Evolutionary conservation across 2,329 filamentous ascomycete genomes (phyloP), one percentile per base, ranked within the genome.

Genomic region (Hypomyces perniciosus): DNA sequence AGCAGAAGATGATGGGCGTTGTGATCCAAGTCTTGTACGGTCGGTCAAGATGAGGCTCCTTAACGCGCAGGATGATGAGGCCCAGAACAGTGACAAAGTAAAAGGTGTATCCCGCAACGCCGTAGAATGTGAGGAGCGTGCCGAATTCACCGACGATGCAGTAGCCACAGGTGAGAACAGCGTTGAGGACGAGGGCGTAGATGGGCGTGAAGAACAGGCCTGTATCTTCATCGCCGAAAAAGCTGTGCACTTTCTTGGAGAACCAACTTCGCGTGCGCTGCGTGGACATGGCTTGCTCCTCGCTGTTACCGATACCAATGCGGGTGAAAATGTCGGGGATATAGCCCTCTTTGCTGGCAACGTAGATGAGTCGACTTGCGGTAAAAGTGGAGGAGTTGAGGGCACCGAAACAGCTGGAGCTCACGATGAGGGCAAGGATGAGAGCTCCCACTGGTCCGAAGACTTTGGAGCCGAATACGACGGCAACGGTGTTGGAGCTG

Each of bases 1-100:
- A 99, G 78, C 93, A 99, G 67, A 99, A 99, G 51, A 96, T 92
- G 57, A 99, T 92, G 8, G 93, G 93, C 2, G 93, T 99, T 1
- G 86, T 86, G 63, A 99, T 96, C 93, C 92, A 99, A 3, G 91
- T 96, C 66, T 84, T 85, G 70, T 99, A 99, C 1, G 93, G 92
- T 28, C 93, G 75, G 67, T 96, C 90, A 42, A 99, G 78, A 55
- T 85, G 77, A 4, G 93, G 93, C 68, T 99, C 93, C 55, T 80
- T 81, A 30, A 97, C 89, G 30, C 93, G 80, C 55, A 99, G 76
- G 47, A 99, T 81, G 56, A 99, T 96, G 44, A 99, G 77, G 1
- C 93, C 93, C 0, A 99, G 80, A 0, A 99, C 93, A 0, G 92
- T 95, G 50, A 95, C 73, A 68, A 99, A 99, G 72, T 99, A 99